phyloP scores from a whole-genome alignment of 768 basidiomycete genomes.

The Kwoniella sp. region DNA sequence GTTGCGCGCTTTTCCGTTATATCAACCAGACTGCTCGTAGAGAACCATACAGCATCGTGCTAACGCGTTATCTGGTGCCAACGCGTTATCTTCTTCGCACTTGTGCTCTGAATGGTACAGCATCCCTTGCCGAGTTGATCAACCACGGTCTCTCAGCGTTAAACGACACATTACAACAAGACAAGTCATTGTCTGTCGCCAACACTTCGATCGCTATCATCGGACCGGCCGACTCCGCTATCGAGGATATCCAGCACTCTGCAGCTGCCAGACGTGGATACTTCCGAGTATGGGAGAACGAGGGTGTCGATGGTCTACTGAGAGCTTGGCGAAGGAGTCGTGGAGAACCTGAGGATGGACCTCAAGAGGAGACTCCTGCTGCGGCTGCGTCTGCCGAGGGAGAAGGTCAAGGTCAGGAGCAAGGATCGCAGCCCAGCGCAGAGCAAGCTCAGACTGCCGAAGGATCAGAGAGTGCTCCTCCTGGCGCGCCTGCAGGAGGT shows the following conservation, averaged over 20 bases:
- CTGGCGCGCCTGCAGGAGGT: slow-evolving; percentile 26
- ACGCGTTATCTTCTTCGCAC: too few relatives aligned
- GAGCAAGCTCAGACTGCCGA: slow-evolving; percentile 25
- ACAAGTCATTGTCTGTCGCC: slow-evolving; percentile 88
- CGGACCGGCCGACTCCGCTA: slow-evolving; percentile 60
- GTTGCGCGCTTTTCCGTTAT: neutral
- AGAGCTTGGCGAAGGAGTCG: slow-evolving; percentile 68
- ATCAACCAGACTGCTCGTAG: too few relatives aligned
- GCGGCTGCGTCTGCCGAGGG: slow-evolving; percentile 14
- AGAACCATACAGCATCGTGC: too few relatives aligned
- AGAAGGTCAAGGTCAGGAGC: slow-evolving; percentile 34
- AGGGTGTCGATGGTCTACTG: slow-evolving; percentile 72
- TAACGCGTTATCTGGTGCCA: too few relatives aligned
- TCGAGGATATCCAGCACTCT: slow-evolving; percentile 63
- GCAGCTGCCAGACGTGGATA: slow-evolving; percentile 61
- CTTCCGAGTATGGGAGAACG: slow-evolving; percentile 88
- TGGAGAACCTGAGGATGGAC: slow-evolving; percentile 46
- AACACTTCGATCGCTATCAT: slow-evolving; percentile 96
- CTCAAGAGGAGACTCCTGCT: slow-evolving; percentile 32
- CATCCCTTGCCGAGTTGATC: slow-evolving; percentile 81
- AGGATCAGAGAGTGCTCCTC: slow-evolving; percentile 55
- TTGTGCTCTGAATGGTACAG: slow-evolving; percentile 57
- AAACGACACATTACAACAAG: slow-evolving; percentile 95
- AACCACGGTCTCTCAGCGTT: slow-evolving; percentile 91
- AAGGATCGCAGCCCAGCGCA: slow-evolving; percentile 48